A percentile compares a stretch with the other conserved stretches of the same genome.
Evolutionary conservation across 768 basidiomycete genomes (phyloP).

Genomic region (Collybia nuda): DNA sequence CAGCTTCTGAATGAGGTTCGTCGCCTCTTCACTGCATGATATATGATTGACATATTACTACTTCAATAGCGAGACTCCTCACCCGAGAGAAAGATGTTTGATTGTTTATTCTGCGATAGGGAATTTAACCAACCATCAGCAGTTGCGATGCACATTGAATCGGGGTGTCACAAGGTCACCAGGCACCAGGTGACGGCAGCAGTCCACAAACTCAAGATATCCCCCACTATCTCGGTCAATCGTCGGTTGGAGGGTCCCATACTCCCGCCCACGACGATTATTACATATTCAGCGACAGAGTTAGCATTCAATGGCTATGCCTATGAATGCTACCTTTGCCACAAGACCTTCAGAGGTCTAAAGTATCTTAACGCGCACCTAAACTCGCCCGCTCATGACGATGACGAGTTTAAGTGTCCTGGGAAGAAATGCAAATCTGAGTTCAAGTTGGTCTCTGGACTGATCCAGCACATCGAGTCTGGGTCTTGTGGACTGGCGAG

Average conservation of each 20-base stretch:
- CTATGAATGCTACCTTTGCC: conserved; percentile 43
- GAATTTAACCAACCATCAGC: conserved; percentile 34
- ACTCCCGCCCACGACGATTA: conserved; percentile 6
- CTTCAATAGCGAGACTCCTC: conserved; percentile 21
- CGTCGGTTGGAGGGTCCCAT: conserved; percentile 21
- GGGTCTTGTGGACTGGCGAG: conserved; percentile 33
- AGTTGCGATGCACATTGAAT: conserved; percentile 39
- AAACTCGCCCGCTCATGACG: conserved; percentile 32
- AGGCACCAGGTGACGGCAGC: conserved; percentile 35
- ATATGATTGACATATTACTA: neutral
- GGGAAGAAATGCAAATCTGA: conserved; percentile 26
- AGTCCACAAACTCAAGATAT: conserved; percentile 29
- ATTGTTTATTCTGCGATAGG: conserved; percentile 32
- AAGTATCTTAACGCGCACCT: conserved; percentile 32
- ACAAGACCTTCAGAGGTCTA: conserved; percentile 27
- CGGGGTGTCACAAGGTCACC: conserved; percentile 34
- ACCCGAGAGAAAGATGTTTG: conserved; percentile 20
- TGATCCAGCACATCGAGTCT: conserved; percentile 46
- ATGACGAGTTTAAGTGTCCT: conserved; percentile 41
- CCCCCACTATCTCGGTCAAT: conserved; percentile 33
- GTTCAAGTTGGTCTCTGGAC: conserved; percentile 36
- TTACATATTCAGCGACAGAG: conserved; percentile 29
- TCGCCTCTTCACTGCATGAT: too few relatives aligned
- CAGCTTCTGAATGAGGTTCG: too few relatives aligned
- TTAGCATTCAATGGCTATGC: conserved; percentile 36